Evolutionary conservation across 345 rosid species (phyloP).

Genomic region (Microcos paniculata): DNA sequence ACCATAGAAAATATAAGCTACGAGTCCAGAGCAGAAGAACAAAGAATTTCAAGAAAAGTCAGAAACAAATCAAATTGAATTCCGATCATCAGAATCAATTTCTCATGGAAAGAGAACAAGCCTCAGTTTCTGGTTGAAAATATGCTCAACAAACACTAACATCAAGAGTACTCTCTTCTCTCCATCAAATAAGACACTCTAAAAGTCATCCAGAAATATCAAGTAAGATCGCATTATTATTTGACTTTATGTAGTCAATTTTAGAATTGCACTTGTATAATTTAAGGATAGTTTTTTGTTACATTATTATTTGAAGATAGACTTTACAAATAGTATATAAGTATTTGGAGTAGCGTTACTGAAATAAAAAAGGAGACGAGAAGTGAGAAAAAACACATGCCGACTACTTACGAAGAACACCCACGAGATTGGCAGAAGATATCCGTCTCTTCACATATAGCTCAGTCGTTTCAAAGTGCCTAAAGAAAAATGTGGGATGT

Average conservation of each 20-base stretch:
- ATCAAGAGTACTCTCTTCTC: neutral
- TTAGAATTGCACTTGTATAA: neutral
- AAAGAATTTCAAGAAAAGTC: neutral
- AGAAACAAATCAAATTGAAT: constrained; percentile 5
- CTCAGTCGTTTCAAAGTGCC: constrained; percentile 74
- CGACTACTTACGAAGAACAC: constrained; percentile 58
- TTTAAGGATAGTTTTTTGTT: too few species aligned
- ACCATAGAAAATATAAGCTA: neutral
- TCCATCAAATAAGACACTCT: neutral
- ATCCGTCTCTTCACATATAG: constrained; percentile 53
- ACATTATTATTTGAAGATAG: too few species aligned
- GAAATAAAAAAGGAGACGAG: constrained; percentile 4
- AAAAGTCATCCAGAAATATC: constrained; percentile 4
- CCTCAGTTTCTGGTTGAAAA: neutral
- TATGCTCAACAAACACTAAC: neutral
- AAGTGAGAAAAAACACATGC: constrained; percentile 17
- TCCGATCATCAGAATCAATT: neutral
- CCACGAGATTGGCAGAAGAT: constrained; percentile 57
- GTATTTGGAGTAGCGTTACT: neutral
- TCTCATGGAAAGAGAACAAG: neutral
- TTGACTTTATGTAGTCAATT: neutral
- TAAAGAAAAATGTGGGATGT: constrained; percentile 21
- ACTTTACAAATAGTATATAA: neutral
- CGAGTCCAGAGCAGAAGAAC: constrained; percentile 2
- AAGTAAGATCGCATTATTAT: neutral